Base-by-base conservation (phyloP, 306 rosid genomes). In the Corylus heterophylla region DNA sequence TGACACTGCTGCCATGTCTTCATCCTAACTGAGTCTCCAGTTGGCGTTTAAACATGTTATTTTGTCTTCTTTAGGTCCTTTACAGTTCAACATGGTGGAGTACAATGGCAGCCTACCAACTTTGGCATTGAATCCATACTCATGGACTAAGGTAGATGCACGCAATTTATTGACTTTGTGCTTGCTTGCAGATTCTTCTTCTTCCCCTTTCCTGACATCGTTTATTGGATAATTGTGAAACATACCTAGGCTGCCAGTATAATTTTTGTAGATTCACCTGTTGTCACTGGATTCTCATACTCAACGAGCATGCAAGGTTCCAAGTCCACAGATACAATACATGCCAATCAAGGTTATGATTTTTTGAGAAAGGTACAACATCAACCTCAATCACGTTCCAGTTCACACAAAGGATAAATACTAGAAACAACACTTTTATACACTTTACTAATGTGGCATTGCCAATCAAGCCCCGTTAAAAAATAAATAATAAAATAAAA, bases 81-180 rank as follows among this genome's bases (percentile, higher is more conserved):
- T 81, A 17, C 51, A 29, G 37, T 81, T 82, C 62, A 84, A 79
- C 17, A 62, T 47, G 64, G 76, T 79, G 7, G 71, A 82, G 74
- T 84, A 76, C 55, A 82, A 87, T 62, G 86, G 86, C 9, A 82
- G 81, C 56, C 47, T 82, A 37, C 85, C 88, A 25, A 69, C 80
- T 31, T 69, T 84, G 3, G 56, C 2, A 2, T 25, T 80, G 45
- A 54, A 74, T 66, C 83, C 64, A 27, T n/a, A 80, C 69, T 84
- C 87, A 29, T 84, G 87, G 87, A 84, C 85, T n/a, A 80, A 77
- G 85, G 87, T 77, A 69, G 27, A 39, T 37, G 45, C 45, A 42
- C 7, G 16, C 29, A 67, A 39, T 18, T 17, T 67, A 9, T 42
- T 67, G 29, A n/a, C 31, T 18, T n/a, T 31, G 50, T 44, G 11